Evolutionary conservation across 2,329 filamentous ascomycete species (phyloP).

Genomic region (Allantophomopsis lycopodina): DNA sequence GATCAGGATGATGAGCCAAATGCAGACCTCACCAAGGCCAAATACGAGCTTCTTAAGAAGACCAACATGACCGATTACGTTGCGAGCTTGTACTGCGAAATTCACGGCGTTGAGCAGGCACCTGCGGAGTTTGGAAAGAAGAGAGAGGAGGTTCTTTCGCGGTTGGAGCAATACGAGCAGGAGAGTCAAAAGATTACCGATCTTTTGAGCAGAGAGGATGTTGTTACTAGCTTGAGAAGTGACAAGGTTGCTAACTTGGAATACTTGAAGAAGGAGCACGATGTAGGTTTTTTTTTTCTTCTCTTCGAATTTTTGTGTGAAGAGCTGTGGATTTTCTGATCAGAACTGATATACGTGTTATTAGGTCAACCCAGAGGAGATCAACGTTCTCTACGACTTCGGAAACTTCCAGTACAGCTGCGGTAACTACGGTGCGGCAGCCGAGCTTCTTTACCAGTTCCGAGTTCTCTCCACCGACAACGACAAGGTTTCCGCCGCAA

Average conservation of each 20-base stretch:
- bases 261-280: conserved; percentile 93
- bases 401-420: conserved; percentile 98
- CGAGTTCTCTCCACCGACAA: conserved; percentile 96
- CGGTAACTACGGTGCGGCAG: conserved; percentile 80
- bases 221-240: conserved; percentile 79
- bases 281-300: conserved; percentile 38
- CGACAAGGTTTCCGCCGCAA: conserved; percentile 90
- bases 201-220: conserved; percentile 75
- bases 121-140: conserved; percentile 81
- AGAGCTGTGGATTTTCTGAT: not conserved
- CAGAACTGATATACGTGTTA: conserved; percentile 2
- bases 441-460: conserved; percentile 94
- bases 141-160: conserved; percentile 75
- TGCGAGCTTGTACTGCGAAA: conserved; percentile 77
- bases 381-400: conserved; percentile 89
- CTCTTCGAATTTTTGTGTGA: not conserved
- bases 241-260: conserved; percentile 99
- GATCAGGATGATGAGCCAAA: conserved; percentile 67
- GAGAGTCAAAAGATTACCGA: conserved; percentile 82
- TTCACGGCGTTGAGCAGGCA: conserved; percentile 64
- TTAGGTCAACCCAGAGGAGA: conserved; percentile 83
- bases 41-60: conserved; percentile 87
- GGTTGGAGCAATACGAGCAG: conserved; percentile 72
- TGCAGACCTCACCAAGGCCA: conserved; percentile 66
- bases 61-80: conserved; percentile 99